Percentiles rank a stretch among this genome's conserved stretches.
These are phyloP conservation scores for Cardamine occulta DNA, from an alignment of 345 rosid genomes.

Conservation along the genomic window DNA sequence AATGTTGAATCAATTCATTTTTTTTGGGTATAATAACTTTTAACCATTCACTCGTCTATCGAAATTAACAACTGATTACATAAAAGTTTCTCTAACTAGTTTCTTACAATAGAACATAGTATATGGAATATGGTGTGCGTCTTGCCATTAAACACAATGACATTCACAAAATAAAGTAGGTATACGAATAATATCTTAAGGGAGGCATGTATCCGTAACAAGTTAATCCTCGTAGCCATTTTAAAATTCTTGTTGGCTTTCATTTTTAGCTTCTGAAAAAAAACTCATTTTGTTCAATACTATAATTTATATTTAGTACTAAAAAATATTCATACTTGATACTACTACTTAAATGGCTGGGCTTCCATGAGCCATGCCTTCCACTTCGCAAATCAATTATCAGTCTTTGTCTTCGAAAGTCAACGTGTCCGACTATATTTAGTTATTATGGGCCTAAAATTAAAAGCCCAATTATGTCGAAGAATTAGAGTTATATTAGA, in stretches of 20 bases:
- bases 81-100: background rate
- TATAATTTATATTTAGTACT: too few species aligned
- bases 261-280: background rate
- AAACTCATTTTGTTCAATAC: background rate
- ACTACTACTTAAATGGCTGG: background rate
- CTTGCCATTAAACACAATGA: constrained; percentile 33
- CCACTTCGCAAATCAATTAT: background rate
- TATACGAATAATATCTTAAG: constrained; percentile 4
- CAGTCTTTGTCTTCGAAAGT: constrained; percentile 1
- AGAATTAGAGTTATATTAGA: background rate
- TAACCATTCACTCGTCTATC: background rate
- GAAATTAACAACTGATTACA: background rate
- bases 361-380: constrained; percentile 30
- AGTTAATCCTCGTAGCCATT: background rate
- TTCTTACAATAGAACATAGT: constrained; percentile 1
- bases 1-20: constrained; percentile 18
- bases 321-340: background rate
- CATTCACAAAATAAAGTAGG: constrained; percentile 7
- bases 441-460: constrained; percentile 2
- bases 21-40: background rate
- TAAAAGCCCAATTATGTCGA: background rate
- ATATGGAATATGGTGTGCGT: constrained; percentile 28
- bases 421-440: background rate
- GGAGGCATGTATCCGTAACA: constrained; percentile 4
- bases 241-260: background rate